phyloP scores from a whole-genome alignment of 1,284 basidiomycete species.

The Leccinum angustisporum region DNA sequence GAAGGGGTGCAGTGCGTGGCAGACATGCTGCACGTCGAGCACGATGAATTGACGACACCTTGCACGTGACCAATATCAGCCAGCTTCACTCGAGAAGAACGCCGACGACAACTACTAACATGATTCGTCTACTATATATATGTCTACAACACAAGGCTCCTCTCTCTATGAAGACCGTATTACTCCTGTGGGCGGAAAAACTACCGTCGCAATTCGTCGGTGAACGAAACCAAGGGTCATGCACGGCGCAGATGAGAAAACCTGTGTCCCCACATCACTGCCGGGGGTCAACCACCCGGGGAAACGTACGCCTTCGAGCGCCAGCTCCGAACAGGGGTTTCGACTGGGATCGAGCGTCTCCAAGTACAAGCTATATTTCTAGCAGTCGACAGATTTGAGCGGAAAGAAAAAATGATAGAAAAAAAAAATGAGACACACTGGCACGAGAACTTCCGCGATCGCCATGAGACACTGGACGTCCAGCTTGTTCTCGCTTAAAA shows the following conservation, averaged over 20 bases:
- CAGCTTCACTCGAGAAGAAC: not conserved
- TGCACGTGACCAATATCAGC: conserved; percentile 28
- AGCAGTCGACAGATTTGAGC: no score
- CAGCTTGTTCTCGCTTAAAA: no score
- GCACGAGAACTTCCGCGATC: no score
- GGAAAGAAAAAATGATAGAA: no score
- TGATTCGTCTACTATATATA: conserved; percentile 13
- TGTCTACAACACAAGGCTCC: conserved; percentile 22
- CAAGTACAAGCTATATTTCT: no score
- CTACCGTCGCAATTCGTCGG: conserved; percentile 20
- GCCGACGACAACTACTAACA: not conserved
- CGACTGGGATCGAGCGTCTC: no score
- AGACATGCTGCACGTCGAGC: conserved; percentile 33
- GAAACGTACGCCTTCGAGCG: no score
- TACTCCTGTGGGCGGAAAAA: conserved; percentile 23
- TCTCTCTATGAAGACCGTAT: conserved; percentile 32
- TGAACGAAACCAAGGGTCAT: conserved; percentile 19
- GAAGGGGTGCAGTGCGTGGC: conserved; percentile 31
- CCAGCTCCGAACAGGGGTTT: no score
- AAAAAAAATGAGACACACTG: no score
- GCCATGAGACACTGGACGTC: no score
- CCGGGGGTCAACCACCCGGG: conserved; percentile 10
- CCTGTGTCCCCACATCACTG: conserved; percentile 23
- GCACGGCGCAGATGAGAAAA: conserved; percentile 12
- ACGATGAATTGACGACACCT: conserved; percentile 9